These are phyloP conservation scores for Rubroboletus satanas DNA, from an alignment of 768 basidiomycete genomes.

Conservation along the genomic window DNA sequence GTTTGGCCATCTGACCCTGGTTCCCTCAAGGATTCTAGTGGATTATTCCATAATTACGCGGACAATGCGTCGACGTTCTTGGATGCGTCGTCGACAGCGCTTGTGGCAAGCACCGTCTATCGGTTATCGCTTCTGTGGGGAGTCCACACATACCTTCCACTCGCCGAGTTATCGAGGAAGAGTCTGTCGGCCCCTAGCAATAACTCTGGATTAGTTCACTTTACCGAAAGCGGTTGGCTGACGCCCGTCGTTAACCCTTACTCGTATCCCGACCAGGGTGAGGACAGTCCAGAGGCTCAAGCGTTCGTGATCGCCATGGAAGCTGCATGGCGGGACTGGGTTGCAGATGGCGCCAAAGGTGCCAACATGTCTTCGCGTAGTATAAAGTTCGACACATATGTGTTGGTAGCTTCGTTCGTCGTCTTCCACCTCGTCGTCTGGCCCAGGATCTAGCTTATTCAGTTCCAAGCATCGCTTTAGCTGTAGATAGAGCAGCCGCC, in stretches of 20 bases:
- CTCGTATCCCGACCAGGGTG: slow-evolving; percentile 43
- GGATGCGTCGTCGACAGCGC: slow-evolving; percentile 69
- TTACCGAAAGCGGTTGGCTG: slow-evolving; percentile 62
- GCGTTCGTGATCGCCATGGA: slow-evolving; percentile 77
- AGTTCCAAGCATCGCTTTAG: too few relatives aligned
- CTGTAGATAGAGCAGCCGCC: not conserved
- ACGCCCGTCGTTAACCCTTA: slow-evolving; percentile 75
- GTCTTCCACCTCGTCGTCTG: not conserved
- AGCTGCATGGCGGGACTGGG: slow-evolving; percentile 76
- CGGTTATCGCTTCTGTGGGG: slow-evolving; percentile 56
- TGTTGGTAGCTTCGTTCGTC: not conserved
- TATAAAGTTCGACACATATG: not conserved
- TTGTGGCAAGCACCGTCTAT: slow-evolving; percentile 76
- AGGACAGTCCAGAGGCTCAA: slow-evolving; percentile 68
- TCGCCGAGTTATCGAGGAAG: slow-evolving; percentile 55
- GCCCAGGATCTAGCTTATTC: not conserved
- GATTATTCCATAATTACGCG: slow-evolving; percentile 67
- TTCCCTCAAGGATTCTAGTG: slow-evolving; percentile 6
- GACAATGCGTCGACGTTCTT: slow-evolving; percentile 56
- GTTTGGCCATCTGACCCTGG: not conserved
- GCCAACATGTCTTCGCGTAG: slow-evolving; percentile 32
- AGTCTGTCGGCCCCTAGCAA: slow-evolving; percentile 27
- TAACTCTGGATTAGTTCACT: slow-evolving; percentile 37
- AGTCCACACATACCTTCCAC: slow-evolving; percentile 46
- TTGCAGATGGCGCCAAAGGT: slow-evolving; percentile 49